Conservation (phyloP, 805 yeast species). For the Yamadazyma tumulicola region DNA sequence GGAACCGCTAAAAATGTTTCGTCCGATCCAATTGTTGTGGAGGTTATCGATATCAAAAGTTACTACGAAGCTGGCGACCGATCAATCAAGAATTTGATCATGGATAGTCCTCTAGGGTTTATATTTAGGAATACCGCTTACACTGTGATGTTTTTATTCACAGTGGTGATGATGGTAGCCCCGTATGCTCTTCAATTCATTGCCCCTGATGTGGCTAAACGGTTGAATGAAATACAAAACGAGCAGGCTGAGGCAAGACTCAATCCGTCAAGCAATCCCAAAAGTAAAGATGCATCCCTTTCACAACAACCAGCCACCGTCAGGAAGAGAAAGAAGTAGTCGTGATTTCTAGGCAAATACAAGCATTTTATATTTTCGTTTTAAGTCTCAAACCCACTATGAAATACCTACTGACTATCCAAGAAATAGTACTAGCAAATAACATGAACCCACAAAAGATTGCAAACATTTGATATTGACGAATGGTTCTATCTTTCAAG, state of each 20-base stretch:
- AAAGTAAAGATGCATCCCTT: constrained; percentile 6
- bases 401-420: constrained; percentile 27
- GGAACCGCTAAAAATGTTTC: constrained; percentile 4
- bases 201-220: constrained; percentile 37
- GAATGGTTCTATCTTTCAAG: constrained; percentile 26
- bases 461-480: constrained; percentile 27
- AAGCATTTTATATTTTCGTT: constrained; percentile 15
- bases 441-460: constrained; percentile 28
- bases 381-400: constrained; percentile 27
- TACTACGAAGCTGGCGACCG: constrained; percentile 33
- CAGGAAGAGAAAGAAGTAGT: constrained; percentile 6
- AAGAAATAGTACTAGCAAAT: constrained; percentile 21
- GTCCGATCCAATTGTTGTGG: constrained; percentile 19
- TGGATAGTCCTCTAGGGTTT: constrained; percentile 40
- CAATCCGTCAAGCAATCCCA: background rate
- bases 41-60: constrained; percentile 20
- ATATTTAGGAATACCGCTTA: constrained; percentile 35
- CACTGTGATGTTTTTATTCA: constrained; percentile 29
- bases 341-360: background rate
- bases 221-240: constrained; percentile 19
- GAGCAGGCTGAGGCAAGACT: constrained; percentile 6
- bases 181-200: constrained; percentile 29
- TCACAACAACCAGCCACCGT: background rate
- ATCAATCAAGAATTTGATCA: constrained; percentile 27
- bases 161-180: constrained; percentile 25